These are phyloP conservation scores for Xylaria sp. DNA, from an alignment of 2,329 filamentous ascomycete genomes.

Conservation along the genomic window DNA sequence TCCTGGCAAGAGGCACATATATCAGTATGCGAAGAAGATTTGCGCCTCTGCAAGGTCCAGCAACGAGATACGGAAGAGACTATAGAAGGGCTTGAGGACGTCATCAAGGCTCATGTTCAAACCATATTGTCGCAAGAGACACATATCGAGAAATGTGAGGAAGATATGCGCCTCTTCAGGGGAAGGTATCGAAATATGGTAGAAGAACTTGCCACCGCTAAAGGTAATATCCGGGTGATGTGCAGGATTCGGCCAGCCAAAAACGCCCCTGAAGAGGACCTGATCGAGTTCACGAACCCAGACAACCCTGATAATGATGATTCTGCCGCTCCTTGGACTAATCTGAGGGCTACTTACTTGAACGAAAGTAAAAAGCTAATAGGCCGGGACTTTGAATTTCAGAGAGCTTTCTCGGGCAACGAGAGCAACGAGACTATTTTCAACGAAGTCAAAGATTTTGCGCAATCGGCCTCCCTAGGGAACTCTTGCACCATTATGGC, in stretches of 20 bases:
- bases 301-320: background rate
- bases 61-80: too few species aligned
- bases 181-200: constrained; percentile 74
- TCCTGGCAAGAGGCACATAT: background rate
- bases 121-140: background rate
- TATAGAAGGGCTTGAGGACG: background rate
- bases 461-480: constrained; percentile 90
- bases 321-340: constrained; percentile 76
- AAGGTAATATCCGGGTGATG: constrained; percentile 97
- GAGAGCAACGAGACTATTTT: constrained; percentile 87
- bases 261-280: constrained; percentile 68
- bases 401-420: constrained; percentile 84
- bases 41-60: background rate
- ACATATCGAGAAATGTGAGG: background rate
- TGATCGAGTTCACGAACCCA: constrained; percentile 34
- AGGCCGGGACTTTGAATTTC: constrained; percentile 85
- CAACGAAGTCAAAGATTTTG: constrained; percentile 90
- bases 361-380: constrained; percentile 78
- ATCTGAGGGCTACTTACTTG: constrained; percentile 82
- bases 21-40: background rate
- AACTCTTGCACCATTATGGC: constrained; percentile 98
- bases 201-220: constrained; percentile 94
- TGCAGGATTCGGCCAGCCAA: constrained; percentile 82
- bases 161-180: background rate
- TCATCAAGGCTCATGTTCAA: background rate